phyloP scores from a whole-genome alignment of 2,329 filamentous ascomycete genomes.

The Pseudogymnoascus sp. region DNA sequence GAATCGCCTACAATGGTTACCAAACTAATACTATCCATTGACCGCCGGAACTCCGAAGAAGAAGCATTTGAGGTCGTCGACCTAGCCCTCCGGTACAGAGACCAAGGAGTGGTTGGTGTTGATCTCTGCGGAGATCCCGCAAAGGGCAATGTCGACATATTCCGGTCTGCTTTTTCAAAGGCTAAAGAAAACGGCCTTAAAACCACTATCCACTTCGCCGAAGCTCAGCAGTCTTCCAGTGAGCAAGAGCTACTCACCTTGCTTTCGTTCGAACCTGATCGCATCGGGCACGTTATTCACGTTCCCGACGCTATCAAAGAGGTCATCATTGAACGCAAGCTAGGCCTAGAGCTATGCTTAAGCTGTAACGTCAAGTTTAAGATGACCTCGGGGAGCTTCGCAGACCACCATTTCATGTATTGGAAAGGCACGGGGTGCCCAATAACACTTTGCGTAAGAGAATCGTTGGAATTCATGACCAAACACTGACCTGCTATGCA shows the following conservation, averaged over 20 bases:
- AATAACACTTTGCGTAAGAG: constrained; percentile 62
- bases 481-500: constrained; percentile 29
- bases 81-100: constrained; percentile 50
- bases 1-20: constrained; percentile 43
- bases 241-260: constrained; percentile 55
- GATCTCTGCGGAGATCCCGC: constrained; percentile 74
- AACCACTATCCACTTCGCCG: constrained; percentile 73
- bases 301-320: constrained; percentile 53
- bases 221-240: constrained; percentile 50
- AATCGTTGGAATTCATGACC: background rate
- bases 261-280: constrained; percentile 57
- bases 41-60: constrained; percentile 51
- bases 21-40: constrained; percentile 66
- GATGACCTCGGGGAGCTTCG: constrained; percentile 59
- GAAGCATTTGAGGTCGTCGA: constrained; percentile 58
- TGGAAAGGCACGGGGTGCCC: constrained; percentile 56
- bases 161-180: constrained; percentile 49
- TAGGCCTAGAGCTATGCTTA: constrained; percentile 70
- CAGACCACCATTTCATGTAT: constrained; percentile 68
- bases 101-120: constrained; percentile 58
- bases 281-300: constrained; percentile 74
- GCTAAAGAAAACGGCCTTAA: constrained; percentile 50
- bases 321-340: constrained; percentile 43
- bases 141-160: constrained; percentile 52
- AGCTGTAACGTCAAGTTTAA: constrained; percentile 74